Evolutionary conservation across 768 basidiomycete genomes (phyloP).

Genomic region (Leucocoprinus leucothites): DNA sequence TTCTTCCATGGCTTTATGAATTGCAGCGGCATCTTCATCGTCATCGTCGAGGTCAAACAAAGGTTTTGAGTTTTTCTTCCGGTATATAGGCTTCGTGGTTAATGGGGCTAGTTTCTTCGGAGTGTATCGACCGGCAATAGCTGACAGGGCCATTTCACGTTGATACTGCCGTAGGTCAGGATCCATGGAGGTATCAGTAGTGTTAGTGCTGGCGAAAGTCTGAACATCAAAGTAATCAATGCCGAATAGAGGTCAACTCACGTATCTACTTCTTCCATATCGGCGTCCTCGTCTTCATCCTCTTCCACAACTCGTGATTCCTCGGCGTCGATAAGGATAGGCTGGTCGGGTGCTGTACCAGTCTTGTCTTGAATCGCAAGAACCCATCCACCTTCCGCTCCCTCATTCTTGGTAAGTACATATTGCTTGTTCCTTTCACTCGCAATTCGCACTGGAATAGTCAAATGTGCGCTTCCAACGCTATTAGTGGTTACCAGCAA

Average conservation of each 20-base stretch:
- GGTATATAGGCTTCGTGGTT: slow-evolving; percentile 24
- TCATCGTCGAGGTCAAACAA: slow-evolving; percentile 53
- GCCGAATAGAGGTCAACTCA: slow-evolving; percentile 30
- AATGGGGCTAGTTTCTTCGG: slow-evolving; percentile 32
- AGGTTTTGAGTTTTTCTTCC: slow-evolving; percentile 35
- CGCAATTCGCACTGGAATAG: slow-evolving; percentile 91
- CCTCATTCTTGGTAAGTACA: slow-evolving; percentile 90
- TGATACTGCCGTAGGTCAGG: slow-evolving; percentile 63
- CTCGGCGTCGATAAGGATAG: slow-evolving; percentile 81
- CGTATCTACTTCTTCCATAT: slow-evolving; percentile 84
- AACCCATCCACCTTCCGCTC: slow-evolving; percentile 88
- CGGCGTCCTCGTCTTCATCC: slow-evolving; percentile 54
- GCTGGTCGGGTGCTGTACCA: slow-evolving; percentile 79
- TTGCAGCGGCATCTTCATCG: slow-evolving; percentile 38
- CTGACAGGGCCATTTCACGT: slow-evolving; percentile 56
- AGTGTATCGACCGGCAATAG: slow-evolving; percentile 48
- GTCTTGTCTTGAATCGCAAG: slow-evolving; percentile 84
- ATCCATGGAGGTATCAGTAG: slow-evolving; percentile 38
- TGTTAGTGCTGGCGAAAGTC: neutral
- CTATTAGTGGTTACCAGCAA: slow-evolving; percentile 88
- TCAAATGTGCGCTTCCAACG: slow-evolving; percentile 85
- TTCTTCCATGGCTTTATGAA: slow-evolving; percentile 18
- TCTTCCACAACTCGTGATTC: slow-evolving; percentile 36
- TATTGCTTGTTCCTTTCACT: slow-evolving; percentile 95
- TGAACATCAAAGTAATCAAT: neutral